A percentile compares a stretch with the other conserved stretches of the same genome.
Conservation (phyloP, 2,329 filamentous ascomycete genomes). For the Paraphoma sp. region DNA sequence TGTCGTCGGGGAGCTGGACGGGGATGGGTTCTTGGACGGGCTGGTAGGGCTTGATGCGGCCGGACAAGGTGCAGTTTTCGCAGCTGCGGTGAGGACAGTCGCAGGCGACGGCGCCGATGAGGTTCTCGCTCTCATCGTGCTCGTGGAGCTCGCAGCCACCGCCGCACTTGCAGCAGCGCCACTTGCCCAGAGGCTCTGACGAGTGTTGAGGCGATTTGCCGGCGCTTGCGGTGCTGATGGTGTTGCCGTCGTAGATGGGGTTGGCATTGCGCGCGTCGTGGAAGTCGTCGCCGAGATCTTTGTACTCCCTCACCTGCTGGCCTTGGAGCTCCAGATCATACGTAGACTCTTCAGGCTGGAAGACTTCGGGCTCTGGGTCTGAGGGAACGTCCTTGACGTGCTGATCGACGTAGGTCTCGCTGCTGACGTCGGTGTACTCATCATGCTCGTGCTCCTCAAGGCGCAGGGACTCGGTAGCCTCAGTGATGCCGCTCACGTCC, state of each 20-base stretch:
- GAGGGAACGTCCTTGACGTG: neutral
- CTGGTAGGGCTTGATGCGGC: conserved; percentile 25
- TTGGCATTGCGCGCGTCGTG: neutral
- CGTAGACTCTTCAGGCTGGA: neutral
- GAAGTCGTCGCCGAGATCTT: neutral
- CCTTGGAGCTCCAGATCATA: neutral
- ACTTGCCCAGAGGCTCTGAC: conserved; percentile 2
- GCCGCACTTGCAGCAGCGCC: conserved; percentile 13
- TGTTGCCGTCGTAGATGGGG: neutral
- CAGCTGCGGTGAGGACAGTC: conserved; percentile 34
- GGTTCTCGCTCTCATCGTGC: conserved; percentile 15
- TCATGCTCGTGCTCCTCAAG: neutral
- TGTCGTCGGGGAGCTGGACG: conserved; percentile 18
- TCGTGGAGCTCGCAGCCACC: conserved; percentile 1
- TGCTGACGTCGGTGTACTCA: neutral
- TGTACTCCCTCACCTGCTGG: neutral
- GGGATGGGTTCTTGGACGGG: conserved; percentile 33
- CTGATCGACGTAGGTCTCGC: neutral
- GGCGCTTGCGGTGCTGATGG: neutral
- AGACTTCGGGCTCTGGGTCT: neutral
- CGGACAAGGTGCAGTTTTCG: conserved; percentile 24
- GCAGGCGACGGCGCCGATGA: conserved; percentile 27
- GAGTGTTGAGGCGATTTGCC: neutral
- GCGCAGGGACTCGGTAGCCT: neutral
- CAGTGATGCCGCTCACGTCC: neutral